phyloP scores from a whole-genome alignment of 2,329 filamentous ascomycete species.

The Arachnopeziza araneosa region DNA sequence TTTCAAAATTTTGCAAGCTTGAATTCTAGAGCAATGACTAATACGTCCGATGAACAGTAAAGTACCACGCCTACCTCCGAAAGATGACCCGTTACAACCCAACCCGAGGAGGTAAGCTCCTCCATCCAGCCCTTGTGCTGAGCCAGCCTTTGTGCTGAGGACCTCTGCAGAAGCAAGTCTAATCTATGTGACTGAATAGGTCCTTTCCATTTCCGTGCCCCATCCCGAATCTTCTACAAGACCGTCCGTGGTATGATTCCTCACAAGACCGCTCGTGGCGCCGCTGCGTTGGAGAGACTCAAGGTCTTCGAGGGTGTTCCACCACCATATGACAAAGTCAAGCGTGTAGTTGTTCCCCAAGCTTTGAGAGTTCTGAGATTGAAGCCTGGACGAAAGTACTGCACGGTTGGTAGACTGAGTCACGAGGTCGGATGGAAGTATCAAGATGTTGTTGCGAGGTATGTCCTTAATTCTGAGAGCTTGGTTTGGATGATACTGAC shows the following conservation, averaged over 20 bases:
- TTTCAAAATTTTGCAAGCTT: background rate
- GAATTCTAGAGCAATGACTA: constrained; percentile 34
- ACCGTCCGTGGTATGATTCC: constrained; percentile 99
- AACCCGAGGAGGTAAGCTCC: constrained; percentile 76
- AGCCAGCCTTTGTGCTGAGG: background rate
- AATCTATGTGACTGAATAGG: constrained; percentile 47
- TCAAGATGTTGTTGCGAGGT: constrained; percentile 98
- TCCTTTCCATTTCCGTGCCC: constrained; percentile 99
- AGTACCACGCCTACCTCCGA: constrained; percentile 99
- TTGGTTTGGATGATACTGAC: constrained; percentile 13
- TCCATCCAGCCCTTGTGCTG: background rate
- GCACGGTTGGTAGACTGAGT: constrained; percentile 94
- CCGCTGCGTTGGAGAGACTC: constrained; percentile 92
- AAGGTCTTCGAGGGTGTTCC: constrained; percentile 99
- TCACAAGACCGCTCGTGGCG: constrained; percentile 98
- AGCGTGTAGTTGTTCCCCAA: constrained; percentile 99
- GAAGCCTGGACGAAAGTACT: constrained; percentile 99
- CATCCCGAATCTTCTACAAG: constrained; percentile 99
- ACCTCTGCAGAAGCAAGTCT: background rate
- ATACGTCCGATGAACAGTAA: constrained; percentile 64
- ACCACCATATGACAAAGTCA: constrained; percentile 99
- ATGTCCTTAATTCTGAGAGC: constrained; percentile 41
- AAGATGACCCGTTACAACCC: constrained; percentile 99
- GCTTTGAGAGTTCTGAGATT: constrained; percentile 92
- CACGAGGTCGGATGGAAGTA: constrained; percentile 99